A percentile compares a stretch with the other conserved stretches of the same genome.
phyloP scores from a whole-genome alignment of 192 early-diverging fungal genomes.

The Spizellomyces sp. region DNA sequence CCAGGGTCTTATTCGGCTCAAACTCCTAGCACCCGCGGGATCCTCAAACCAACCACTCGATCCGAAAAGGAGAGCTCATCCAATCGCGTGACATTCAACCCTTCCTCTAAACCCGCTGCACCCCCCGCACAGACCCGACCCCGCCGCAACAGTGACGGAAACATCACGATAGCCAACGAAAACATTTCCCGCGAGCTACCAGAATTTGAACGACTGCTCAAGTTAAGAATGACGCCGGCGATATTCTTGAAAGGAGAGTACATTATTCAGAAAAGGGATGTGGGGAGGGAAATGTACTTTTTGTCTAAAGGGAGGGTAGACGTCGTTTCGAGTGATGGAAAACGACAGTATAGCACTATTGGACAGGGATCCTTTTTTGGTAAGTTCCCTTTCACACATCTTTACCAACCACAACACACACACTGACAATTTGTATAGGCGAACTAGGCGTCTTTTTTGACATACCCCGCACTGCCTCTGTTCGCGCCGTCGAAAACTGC shows the following conservation, averaged over 20 bases:
- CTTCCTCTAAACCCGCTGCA: no score
- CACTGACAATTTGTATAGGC: slow-evolving; percentile 11
- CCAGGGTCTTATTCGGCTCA: no score
- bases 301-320: slow-evolving; percentile 47
- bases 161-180: background rate
- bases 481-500: slow-evolving; percentile 42
- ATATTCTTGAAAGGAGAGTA: slow-evolving; percentile 40
- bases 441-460: slow-evolving; percentile 54
- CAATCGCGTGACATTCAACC: no score
- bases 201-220: slow-evolving; percentile 40
- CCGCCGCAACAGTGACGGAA: background rate
- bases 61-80: no score
- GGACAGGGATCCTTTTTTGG: slow-evolving; percentile 50
- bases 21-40: no score
- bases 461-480: slow-evolving; percentile 49
- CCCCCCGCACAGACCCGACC: no score
- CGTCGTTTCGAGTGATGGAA: slow-evolving; percentile 43
- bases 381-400: slow-evolving; percentile 12
- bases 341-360: slow-evolving; percentile 39
- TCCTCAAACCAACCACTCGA: no score
- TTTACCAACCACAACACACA: background rate
- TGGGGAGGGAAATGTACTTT: slow-evolving; percentile 54
- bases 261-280: slow-evolving; percentile 46
- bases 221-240: slow-evolving; percentile 37
- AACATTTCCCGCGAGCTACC: slow-evolving; percentile 40